A percentile compares a stretch with the other conserved stretches of the same genome.
These are phyloP conservation scores for Fusarium pseudoanthophilum DNA, from an alignment of 2,329 filamentous ascomycete genomes.

Conservation along the genomic window DNA sequence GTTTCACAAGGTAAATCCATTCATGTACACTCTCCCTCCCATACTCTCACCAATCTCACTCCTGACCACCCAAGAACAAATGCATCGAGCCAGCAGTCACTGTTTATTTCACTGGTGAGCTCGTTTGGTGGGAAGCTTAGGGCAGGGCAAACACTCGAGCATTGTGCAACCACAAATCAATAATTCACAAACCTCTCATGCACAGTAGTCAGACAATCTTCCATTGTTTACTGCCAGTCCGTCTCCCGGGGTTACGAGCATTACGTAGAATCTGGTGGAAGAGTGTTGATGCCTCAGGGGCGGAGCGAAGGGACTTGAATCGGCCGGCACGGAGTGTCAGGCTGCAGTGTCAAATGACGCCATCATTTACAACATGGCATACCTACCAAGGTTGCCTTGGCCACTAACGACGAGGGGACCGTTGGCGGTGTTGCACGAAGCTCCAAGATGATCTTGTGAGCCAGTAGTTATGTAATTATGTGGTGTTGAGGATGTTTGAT, in stretches of 20 bases:
- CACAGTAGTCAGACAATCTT: accelerated
- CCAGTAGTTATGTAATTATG: neutral
- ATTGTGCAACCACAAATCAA: neutral
- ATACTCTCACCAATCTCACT: accelerated
- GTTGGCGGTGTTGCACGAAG: too few relatives aligned
- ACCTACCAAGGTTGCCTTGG: neutral
- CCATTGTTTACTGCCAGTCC: neutral
- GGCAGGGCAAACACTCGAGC: constrained; percentile 11
- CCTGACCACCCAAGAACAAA: accelerated
- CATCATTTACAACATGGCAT: neutral
- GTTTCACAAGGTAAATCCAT: neutral
- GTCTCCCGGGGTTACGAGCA: neutral
- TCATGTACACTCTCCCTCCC: neutral
- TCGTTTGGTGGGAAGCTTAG: neutral
- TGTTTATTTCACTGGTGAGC: neutral
- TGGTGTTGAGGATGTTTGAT: neutral
- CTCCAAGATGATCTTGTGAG: neutral
- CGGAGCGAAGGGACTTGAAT: neutral
- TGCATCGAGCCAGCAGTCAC: neutral
- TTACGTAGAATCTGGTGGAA: constrained; percentile 4
- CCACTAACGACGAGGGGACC: neutral
- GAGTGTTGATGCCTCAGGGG: constrained; percentile 3
- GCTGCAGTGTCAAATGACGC: neutral
- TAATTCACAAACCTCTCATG: neutral
- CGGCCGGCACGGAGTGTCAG: neutral